Conservation (phyloP, 768 basidiomycete genomes). For the Kwoniella sp. region DNA sequence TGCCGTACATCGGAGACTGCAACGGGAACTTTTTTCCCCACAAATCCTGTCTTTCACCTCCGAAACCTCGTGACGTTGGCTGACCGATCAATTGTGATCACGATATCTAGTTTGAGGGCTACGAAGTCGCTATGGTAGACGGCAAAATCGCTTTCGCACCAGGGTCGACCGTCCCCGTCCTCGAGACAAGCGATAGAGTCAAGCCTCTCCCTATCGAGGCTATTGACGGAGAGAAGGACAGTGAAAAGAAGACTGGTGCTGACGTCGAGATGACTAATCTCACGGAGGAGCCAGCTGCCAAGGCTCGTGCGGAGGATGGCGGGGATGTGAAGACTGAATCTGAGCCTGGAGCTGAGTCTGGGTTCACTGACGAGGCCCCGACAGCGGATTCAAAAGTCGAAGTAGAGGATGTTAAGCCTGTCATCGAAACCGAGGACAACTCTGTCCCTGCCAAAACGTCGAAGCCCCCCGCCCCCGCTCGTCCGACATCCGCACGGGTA, state of each 20-base stretch:
- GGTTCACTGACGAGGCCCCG: not conserved
- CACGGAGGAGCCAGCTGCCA: constrained; percentile 10
- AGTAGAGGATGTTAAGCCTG: constrained; percentile 4
- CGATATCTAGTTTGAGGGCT: constrained; percentile 82
- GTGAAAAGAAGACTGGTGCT: not conserved
- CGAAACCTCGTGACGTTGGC: not conserved
- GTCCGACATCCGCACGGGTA: too few species aligned
- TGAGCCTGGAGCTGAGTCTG: not conserved
- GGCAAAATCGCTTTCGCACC: constrained; percentile 84
- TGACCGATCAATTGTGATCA: not conserved
- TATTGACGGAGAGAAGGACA: not conserved
- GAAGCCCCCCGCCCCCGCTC: not conserved
- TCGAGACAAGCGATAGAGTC: constrained; percentile 64
- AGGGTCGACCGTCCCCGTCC: constrained; percentile 82
- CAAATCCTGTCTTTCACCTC: constrained; percentile 31
- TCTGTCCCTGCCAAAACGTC: not conserved
- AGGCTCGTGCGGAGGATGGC: constrained; percentile 7
- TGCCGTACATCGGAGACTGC: too few species aligned
- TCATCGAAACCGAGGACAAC: not conserved
- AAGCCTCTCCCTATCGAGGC: constrained; percentile 37
- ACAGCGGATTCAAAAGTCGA: not conserved
- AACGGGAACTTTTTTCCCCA: too few species aligned
- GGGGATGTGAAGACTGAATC: constrained; percentile 8
- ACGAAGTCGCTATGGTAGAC: constrained; percentile 88
- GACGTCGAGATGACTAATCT: constrained; percentile 16